phyloP scores from a whole-genome alignment of 169 alveolate genomes.

The Plasmodium ovale region DNA sequence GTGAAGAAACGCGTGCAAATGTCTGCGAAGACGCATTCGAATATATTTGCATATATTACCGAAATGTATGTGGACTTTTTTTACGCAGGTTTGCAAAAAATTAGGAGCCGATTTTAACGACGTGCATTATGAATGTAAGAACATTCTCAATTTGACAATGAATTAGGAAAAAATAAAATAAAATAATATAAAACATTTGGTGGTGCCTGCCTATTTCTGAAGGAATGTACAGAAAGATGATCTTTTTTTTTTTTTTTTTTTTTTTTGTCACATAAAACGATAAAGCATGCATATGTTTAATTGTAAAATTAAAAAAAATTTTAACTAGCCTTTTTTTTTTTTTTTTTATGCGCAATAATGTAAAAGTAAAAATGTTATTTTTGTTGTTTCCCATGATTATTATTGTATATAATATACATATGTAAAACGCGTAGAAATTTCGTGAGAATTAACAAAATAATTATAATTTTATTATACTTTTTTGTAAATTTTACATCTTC shows the following conservation, averaged over 20 bases:
- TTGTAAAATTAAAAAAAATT: too few species aligned
- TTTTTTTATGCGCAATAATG: neutral
- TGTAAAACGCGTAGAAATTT: neutral
- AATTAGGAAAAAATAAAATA: conserved; percentile 6
- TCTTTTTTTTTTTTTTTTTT: too few species aligned
- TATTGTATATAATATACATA: too few species aligned
- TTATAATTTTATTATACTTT: neutral
- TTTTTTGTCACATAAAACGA: too few species aligned
- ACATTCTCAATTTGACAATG: conserved; percentile 37
- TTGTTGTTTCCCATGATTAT: conserved; percentile 7
- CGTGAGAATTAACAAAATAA: neutral
- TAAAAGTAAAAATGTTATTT: neutral
- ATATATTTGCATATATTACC: neutral
- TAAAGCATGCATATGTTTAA: too few species aligned
- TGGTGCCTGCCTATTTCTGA: too few species aligned
- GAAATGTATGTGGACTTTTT: neutral
- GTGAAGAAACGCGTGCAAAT: neutral
- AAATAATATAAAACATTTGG: conserved; percentile 7
- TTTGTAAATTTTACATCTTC: neutral
- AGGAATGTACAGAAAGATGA: too few species aligned
- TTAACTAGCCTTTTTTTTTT: too few species aligned
- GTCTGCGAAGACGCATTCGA: neutral
- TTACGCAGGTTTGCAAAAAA: conserved; percentile 59
- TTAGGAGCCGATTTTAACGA: conserved; percentile 64
- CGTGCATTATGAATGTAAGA: conserved; percentile 46